These are phyloP conservation scores for Agaricus blazei DNA, from an alignment of 768 basidiomycete genomes.

Conservation along the genomic window DNA sequence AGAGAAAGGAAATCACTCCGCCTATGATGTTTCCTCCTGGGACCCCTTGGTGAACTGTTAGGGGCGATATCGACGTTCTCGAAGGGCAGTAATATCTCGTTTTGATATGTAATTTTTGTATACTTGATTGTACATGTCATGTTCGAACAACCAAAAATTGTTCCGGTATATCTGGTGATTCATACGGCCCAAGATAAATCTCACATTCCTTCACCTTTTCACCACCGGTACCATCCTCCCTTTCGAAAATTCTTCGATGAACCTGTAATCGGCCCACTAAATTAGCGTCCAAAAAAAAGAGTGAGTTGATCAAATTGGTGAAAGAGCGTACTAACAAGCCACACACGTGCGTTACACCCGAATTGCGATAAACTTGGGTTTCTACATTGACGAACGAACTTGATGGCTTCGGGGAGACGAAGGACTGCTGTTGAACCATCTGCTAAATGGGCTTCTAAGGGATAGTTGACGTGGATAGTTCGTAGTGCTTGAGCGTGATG, in stretches of 20 bases:
- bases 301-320: background rate
- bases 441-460: constrained; percentile 23
- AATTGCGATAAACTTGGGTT: constrained; percentile 47
- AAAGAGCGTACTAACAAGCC: constrained; percentile 46
- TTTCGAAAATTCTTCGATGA: constrained; percentile 28
- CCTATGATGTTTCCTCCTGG: constrained; percentile 71
- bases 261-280: constrained; percentile 31
- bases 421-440: constrained; percentile 24
- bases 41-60: constrained; percentile 30
- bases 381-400: constrained; percentile 45
- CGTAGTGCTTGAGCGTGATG: constrained; percentile 41
- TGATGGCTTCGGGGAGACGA: constrained; percentile 29
- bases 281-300: constrained; percentile 5
- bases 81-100: background rate
- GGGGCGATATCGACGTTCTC: background rate
- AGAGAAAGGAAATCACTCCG: constrained; percentile 51
- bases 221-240: constrained; percentile 30
- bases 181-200: constrained; percentile 45
- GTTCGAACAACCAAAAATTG: constrained; percentile 64
- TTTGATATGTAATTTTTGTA: background rate
- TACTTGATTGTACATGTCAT: constrained; percentile 17
- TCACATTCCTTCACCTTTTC: constrained; percentile 29
- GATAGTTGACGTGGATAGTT: constrained; percentile 58
- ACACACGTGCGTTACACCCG: constrained; percentile 65
- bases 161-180: constrained; percentile 65